A percentile compares a stretch with the other conserved stretches of the same genome.
phyloP scores from a whole-genome alignment of 2,329 filamentous ascomycete genomes.

The Elsinoe batatas region DNA sequence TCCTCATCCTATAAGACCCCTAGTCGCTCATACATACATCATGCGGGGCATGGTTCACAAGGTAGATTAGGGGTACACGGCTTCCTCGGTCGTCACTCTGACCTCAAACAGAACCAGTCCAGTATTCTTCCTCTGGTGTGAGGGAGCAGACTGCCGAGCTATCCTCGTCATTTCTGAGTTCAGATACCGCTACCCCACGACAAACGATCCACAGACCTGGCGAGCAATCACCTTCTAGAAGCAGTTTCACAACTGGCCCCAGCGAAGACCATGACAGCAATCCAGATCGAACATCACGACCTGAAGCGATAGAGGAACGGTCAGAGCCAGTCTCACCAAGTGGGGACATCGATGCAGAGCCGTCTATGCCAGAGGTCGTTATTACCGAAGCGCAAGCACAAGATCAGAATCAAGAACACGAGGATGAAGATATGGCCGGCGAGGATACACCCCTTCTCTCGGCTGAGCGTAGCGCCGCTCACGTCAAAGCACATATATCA shows the following conservation, averaged over 20 bases:
- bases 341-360: not conserved
- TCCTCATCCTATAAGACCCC: slow-evolving; percentile 26
- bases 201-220: slow-evolving; percentile 6
- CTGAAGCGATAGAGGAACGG: slow-evolving; percentile 26
- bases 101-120: slow-evolving; percentile 34
- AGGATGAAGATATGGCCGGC: slow-evolving; percentile 18
- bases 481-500: slow-evolving; percentile 16
- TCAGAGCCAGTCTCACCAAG: slow-evolving; percentile 27
- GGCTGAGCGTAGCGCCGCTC: slow-evolving; percentile 20
- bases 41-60: slow-evolving; percentile 20
- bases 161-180: slow-evolving; percentile 29
- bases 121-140: slow-evolving; percentile 31
- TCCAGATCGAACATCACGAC: slow-evolving; percentile 11
- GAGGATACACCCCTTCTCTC: slow-evolving; percentile 31
- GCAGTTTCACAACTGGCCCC: slow-evolving; percentile 16
- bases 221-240: slow-evolving; percentile 11
- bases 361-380: slow-evolving; percentile 21
- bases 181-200: slow-evolving; percentile 20
- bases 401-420: slow-evolving; percentile 13
- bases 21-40: slow-evolving; percentile 28
- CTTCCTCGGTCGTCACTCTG: not conserved
- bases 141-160: slow-evolving; percentile 30
- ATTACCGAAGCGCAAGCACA: slow-evolving; percentile 17
- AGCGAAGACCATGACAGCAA: slow-evolving; percentile 17
- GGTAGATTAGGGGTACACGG: slow-evolving; percentile 10